Percentiles rank a stretch among this genome's conserved stretches.
These are phyloP conservation scores for Colletotrichum abscissum DNA, from an alignment of 2,329 filamentous ascomycete species.

Conservation along the genomic window DNA sequence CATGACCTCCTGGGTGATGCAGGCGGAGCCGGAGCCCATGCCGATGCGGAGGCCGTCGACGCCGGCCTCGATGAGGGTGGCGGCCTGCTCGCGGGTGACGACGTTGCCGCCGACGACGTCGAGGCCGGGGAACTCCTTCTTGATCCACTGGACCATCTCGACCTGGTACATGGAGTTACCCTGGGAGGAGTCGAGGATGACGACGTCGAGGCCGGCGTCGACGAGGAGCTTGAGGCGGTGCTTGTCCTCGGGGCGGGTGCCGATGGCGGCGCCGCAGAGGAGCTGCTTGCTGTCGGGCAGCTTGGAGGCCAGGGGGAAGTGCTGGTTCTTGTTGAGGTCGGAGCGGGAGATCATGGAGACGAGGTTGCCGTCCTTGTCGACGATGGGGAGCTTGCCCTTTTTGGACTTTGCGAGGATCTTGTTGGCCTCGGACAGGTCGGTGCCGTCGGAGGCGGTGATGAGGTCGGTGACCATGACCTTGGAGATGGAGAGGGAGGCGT, in stretches of 20 bases:
- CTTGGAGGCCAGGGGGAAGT: slow-evolving; percentile 97
- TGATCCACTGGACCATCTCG: slow-evolving; percentile 97
- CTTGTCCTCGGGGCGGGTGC: slow-evolving; percentile 95
- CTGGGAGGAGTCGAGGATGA: slow-evolving; percentile 95
- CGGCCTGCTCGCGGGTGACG: slow-evolving; percentile 96
- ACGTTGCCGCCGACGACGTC: slow-evolving; percentile 99
- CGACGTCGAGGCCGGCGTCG: slow-evolving; percentile 94
- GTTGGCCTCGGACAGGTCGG: slow-evolving; percentile 90
- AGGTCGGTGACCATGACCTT: slow-evolving; percentile 97
- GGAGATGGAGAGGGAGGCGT: slow-evolving; percentile 78
- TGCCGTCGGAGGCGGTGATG: slow-evolving; percentile 85
- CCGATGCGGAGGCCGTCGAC: slow-evolving; percentile 97
- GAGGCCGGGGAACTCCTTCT: slow-evolving; percentile 83
- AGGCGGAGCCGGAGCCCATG: slow-evolving; percentile 98
- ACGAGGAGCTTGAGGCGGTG: slow-evolving; percentile 85
- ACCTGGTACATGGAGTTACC: slow-evolving; percentile 99
- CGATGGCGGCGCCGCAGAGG: slow-evolving; percentile 93
- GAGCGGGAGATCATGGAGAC: slow-evolving; percentile 93
- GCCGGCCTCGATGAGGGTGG: slow-evolving; percentile 89
- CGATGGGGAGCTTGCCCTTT: slow-evolving; percentile 97
- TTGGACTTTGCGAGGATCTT: slow-evolving; percentile 92
- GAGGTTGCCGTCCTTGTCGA: slow-evolving; percentile 85
- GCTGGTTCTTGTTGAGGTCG: slow-evolving; percentile 97
- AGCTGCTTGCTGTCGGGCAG: slow-evolving; percentile 97
- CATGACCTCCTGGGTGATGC: slow-evolving; percentile 99